Percentiles rank a stretch among this genome's conserved stretches.
phyloP scores from a whole-genome alignment of 1,284 basidiomycete genomes.

The Neolentinus lepideus region DNA sequence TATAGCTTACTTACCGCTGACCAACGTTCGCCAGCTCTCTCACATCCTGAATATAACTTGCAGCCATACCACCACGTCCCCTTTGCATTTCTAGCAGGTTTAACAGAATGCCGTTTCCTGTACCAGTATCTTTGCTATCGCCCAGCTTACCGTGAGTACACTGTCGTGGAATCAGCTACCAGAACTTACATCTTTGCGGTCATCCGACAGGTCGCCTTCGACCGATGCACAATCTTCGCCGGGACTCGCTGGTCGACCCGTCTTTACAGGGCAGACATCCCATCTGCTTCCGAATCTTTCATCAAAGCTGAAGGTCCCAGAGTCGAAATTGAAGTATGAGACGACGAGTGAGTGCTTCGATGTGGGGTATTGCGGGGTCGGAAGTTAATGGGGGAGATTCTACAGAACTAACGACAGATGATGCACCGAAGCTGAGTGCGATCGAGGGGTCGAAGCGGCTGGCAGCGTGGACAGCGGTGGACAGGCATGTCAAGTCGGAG shows the following conservation, averaged over 20 bases:
- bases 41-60: not conserved
- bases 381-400: not conserved
- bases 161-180: not conserved
- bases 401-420: not conserved
- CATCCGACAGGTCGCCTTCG: not conserved
- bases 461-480: slow-evolving; percentile 93
- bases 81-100: not conserved
- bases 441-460: slow-evolving; percentile 83
- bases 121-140: not conserved
- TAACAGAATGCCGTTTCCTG: not conserved
- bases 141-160: not conserved
- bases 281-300: not conserved
- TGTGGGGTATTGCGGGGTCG: not conserved
- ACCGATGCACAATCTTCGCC: not conserved
- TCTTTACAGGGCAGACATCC: not conserved
- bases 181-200: not conserved
- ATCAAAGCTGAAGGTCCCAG: not conserved
- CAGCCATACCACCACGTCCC: not conserved
- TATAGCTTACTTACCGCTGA: too few relatives aligned
- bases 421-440: slow-evolving; percentile 20
- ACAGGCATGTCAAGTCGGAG: slow-evolving; percentile 78
- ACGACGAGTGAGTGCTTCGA: not conserved
- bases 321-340: not conserved
- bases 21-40: not conserved
- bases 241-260: not conserved